Percentiles rank a stretch among this genome's conserved stretches.
These are phyloP conservation scores for Trichoderma sp. DNA, from an alignment of 2,329 filamentous ascomycete genomes.

Conservation along the genomic window DNA sequence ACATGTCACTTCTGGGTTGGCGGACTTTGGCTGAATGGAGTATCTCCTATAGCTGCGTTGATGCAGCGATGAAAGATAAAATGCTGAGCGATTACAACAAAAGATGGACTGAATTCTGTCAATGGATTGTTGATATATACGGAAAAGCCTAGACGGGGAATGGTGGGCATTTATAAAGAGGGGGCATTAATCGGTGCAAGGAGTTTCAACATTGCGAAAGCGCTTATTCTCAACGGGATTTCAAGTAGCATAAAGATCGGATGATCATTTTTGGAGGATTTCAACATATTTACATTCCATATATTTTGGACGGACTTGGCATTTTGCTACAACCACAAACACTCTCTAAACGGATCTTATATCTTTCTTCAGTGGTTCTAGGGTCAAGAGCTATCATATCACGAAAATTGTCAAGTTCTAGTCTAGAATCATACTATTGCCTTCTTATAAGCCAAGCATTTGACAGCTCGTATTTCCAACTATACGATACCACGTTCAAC, in stretches of 20 bases:
- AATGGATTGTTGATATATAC: not conserved
- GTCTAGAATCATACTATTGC: too few relatives aligned
- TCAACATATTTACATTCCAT: constrained; percentile 6
- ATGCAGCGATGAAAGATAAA: not conserved
- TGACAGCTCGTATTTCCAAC: not conserved
- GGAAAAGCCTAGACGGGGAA: not conserved
- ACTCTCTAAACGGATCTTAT: too few relatives aligned
- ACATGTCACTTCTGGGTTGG: constrained; percentile 9
- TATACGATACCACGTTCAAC: not conserved
- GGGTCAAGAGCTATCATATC: too few relatives aligned
- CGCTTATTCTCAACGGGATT: not conserved
- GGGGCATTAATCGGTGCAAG: not conserved
- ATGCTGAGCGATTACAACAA: not conserved
- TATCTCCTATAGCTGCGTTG: not conserved
- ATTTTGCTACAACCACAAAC: too few relatives aligned
- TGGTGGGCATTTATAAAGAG: not conserved
- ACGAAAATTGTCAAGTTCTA: too few relatives aligned
- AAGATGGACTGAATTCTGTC: constrained; percentile 1
- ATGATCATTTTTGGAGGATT: not conserved
- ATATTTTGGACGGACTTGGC: too few relatives aligned
- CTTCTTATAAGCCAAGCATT: not conserved
- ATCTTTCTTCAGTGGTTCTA: too few relatives aligned
- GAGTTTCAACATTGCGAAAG: not conserved
- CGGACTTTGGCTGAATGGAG: constrained; percentile 6
- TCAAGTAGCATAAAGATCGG: not conserved